Evolutionary conservation across 176 grass and related monocot genomes (phyloP), one percentile per base, ranked within the genome.

Genomic region (Carex pumila): DNA sequence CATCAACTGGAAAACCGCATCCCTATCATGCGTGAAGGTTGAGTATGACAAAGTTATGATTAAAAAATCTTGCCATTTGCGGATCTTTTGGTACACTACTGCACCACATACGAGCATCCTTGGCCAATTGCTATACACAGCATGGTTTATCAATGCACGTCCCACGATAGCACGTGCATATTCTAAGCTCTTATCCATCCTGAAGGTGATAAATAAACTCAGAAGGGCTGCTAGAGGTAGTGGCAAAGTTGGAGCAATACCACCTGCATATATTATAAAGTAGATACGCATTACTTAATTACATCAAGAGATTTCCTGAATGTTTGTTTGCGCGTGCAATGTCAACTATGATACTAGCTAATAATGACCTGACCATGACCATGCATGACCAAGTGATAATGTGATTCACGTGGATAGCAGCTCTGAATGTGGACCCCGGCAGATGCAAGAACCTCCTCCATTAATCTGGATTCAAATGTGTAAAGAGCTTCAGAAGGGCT

Each of bases 11-110:
- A 37, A 76, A 65, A 94, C 75, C 14, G 90, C 90, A 12, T 86
- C 73, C 64, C 89, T 90, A 60, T 94, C 92, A 22, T 72, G 63
- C 0, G 56, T 87, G 67, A 94, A 90, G 6, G 86, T 89, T 84
- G 88, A 14, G 86, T 60, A 4, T 79, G 62, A 90, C 5, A 25
- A 92, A 53, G 32, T 91, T 12, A 97, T 84, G 22, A 94, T 85
- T 70, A 94, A 88, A 83, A 81, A 92, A 45, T 94, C 71, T n/a
- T 94, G 92, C 92, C 92, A 94, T 34, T 84, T 87, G 59, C 84
- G 76, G 47, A 87, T 86, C 83, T 94, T 94, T 55, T 90, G 90
- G 41, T 85, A 65, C 90, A 90, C 91, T n/a, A 92, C 71, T 18
- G 92, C 90, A 19, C 88, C 88, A 85, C 91, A 77, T 32, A 94